phyloP scores from a whole-genome alignment of 305 asterid species.

The Fraxinus sp. region DNA sequence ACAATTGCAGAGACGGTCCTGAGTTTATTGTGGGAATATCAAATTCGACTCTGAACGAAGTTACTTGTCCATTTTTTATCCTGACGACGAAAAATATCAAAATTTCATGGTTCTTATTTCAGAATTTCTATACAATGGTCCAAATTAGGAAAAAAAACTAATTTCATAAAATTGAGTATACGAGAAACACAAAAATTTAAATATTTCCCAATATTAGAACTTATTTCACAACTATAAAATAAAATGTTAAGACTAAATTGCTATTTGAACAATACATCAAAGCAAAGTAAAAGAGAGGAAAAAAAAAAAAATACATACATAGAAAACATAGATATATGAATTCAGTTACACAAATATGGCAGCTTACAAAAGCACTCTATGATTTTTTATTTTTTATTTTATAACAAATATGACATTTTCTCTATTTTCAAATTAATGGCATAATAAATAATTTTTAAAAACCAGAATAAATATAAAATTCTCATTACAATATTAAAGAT shows the following conservation, averaged over 20 bases:
- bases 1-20: neutral
- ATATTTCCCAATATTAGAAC: no score
- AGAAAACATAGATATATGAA: neutral
- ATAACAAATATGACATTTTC: neutral
- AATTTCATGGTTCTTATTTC: neutral
- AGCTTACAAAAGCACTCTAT: neutral
- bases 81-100: neutral
- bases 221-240: no score
- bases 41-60: neutral
- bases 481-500: neutral
- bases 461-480: neutral
- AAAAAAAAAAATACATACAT: no score
- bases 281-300: neutral
- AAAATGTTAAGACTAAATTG: no score
- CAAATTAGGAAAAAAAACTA: neutral
- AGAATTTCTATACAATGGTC: neutral
- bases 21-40: neutral
- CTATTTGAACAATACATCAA: no score
- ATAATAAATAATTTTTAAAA: neutral
- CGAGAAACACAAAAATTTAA: no score
- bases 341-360: neutral
- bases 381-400: neutral
- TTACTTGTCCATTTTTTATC: neutral
- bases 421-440: neutral
- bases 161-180: no score